Percentiles rank a stretch among this genome's conserved stretches.
These are phyloP conservation scores for Calonectria hongkongensis DNA, from an alignment of 2,329 filamentous ascomycete species.

Conservation along the genomic window DNA sequence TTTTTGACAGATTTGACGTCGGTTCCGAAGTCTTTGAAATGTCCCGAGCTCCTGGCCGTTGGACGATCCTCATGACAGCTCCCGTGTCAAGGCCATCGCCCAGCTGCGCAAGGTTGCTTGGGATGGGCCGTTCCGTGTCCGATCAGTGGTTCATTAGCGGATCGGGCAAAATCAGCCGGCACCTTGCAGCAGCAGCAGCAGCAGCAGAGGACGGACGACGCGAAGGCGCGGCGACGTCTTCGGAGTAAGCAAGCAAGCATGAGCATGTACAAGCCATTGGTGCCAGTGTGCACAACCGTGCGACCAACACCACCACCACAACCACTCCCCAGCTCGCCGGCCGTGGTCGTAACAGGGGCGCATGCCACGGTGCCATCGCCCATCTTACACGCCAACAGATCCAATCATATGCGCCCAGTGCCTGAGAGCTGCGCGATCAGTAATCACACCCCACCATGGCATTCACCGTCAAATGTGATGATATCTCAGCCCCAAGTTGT, in stretches of 20 bases:
- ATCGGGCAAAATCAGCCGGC: slow-evolving; percentile 9
- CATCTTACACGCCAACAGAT: slow-evolving; percentile 21
- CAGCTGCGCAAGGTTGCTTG: slow-evolving; percentile 20
- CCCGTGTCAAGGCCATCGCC: slow-evolving; percentile 16
- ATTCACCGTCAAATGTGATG: slow-evolving; percentile 1
- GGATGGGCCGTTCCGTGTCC: slow-evolving; percentile 23
- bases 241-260: not conserved
- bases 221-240: too few species aligned
- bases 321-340: not conserved
- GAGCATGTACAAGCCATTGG: too few species aligned
- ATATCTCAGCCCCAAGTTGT: slow-evolving; percentile 23
- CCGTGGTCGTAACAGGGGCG: not conserved
- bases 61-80: slow-evolving; percentile 34
- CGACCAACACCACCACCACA: not conserved
- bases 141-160: slow-evolving; percentile 24
- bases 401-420: slow-evolving; percentile 31
- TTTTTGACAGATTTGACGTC: slow-evolving; percentile 22
- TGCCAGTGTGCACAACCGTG: not conserved
- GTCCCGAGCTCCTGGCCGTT: slow-evolving; percentile 42
- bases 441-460: slow-evolving; percentile 20
- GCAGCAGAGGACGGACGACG: too few species aligned
- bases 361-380: slow-evolving; percentile 18
- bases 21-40: slow-evolving; percentile 21
- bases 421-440: slow-evolving; percentile 32
- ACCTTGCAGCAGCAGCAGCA: too few species aligned